Base-by-base conservation (phyloP, 2,329 filamentous ascomycete species). In the Elsinoe arachidis region DNA sequence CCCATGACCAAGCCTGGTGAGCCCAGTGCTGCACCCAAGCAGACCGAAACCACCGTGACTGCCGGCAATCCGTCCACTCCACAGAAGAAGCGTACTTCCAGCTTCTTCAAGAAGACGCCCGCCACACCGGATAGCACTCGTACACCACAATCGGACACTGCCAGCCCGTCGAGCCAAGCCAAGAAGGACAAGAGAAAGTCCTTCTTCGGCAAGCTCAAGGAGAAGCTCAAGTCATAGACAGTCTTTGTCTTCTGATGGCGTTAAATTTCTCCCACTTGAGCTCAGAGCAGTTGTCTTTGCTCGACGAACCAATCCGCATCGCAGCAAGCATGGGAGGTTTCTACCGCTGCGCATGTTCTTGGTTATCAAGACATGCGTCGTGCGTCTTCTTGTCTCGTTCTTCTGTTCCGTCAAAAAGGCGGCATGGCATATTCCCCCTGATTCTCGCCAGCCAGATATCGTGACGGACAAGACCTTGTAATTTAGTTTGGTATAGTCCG, bases 121-220 rank as follows among this genome's bases (percentile, higher is more conserved):
- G 52, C 58, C 55, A 61, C 55, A 30, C 55, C 56, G 11, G 55
- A 59, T 30, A 58, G 41, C 21, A 57, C 54, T 11, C 38, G 26
- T 2, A 59, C 38, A 5, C 33, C 39, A 21, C 15, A 61, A 62
- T 34, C 65, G 59, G 58, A 67, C 64, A 57, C 65, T 55, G 60
- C 63, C 64, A 49, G 64, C 67, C 58, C 59, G 49, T 57, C 55
- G 26, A 56, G 60, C 15, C 57, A 55, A n/a, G 62, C 64, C 17
- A 63, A 63, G 60, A 74, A 75, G 67, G 76, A 74, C 67, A 76
- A 75, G 70, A 70, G 75, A 65, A 71, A 71, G 51, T 73, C 71
- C 56, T 70, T 78, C 65, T 77, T 78, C 59, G 72, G 72, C 62
- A 75, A 73, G 68, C 61, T 78, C 60, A 77, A 77, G 72, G 74